Percentiles rank a stretch among this genome's conserved stretches.
Evolutionary conservation across 352 stramenopile species (phyloP).

Genomic region (Globisporangium sylvaticum): DNA sequence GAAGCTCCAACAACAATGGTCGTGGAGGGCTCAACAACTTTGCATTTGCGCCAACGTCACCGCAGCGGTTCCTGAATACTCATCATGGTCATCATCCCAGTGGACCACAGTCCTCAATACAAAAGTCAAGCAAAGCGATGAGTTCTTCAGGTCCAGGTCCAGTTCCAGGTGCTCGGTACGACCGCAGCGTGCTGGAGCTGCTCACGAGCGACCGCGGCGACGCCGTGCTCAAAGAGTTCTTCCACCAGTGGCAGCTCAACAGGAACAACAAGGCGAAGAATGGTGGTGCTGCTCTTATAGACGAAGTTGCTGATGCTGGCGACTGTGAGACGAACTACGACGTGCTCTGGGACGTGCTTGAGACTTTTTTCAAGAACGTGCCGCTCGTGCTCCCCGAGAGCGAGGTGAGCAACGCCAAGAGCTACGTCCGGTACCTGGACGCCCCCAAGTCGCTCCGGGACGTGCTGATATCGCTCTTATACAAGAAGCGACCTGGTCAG

Average conservation of each 20-base stretch:
- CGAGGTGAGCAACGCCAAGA: slow-evolving; percentile 42
- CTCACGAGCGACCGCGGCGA: slow-evolving; percentile 67
- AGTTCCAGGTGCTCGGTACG: background rate
- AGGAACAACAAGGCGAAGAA: background rate
- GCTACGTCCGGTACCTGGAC: slow-evolving; percentile 51
- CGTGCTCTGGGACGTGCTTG: slow-evolving; percentile 53
- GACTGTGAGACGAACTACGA: slow-evolving; percentile 17
- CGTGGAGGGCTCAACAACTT: background rate
- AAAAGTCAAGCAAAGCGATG: background rate
- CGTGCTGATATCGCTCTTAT: slow-evolving; percentile 47
- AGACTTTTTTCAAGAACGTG: slow-evolving; percentile 61
- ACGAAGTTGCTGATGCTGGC: background rate
- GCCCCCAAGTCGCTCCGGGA: slow-evolving; percentile 49
- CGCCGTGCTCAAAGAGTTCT: slow-evolving; percentile 61
- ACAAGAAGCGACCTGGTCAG: slow-evolving; percentile 23
- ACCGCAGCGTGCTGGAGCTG: slow-evolving; percentile 41
- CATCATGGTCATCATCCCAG: background rate
- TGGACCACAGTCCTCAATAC: background rate
- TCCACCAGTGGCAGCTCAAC: slow-evolving; percentile 39
- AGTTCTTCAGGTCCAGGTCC: background rate
- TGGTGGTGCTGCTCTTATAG: slow-evolving; percentile 1
- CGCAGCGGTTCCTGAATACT: slow-evolving; percentile 5
- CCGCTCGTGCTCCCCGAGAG: slow-evolving; percentile 45
- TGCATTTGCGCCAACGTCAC: slow-evolving; percentile 6
- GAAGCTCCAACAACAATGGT: background rate